Evolutionary conservation across 116 monocot genomes (phyloP), one percentile per base, ranked within the genome.

Genomic region (Trichopus zeylanicus): DNA sequence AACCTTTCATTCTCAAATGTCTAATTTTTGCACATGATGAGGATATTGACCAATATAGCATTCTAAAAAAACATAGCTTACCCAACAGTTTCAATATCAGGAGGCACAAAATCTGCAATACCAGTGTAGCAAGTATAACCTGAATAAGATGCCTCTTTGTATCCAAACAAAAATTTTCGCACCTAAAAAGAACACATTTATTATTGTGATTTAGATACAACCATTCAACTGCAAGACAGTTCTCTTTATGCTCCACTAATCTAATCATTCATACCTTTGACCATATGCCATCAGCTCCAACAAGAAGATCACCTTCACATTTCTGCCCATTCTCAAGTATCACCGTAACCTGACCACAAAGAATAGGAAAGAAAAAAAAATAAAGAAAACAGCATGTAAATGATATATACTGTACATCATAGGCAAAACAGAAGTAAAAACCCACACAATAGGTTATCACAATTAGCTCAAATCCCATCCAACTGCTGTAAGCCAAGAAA

Each of bases 101-200:
- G 72, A 48, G 98, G 98, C 47, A 98, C 92, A 83, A 83, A 98
- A 81, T 98, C 92, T 57, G 98, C 88, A 72, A 92, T 92, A 30
- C 92, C 98, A 65, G 92, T 91, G 73, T 98, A 98, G 69, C 98
- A 98, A 38, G 98, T 98, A 58, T 98, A 98, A 24, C 78, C 98
- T 22, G 98, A 77, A 75, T 98, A 98, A 35, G 82, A 75, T 26
- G 83, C 88, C 18, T 98, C 92, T n/a, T 69, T 62, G 46, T 48
- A 66, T 27, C 98, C 98, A 76, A 98, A 82, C 37, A 98, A 65
- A 21, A 73, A 54, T 72, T 71, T 80, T 19, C 98, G 63, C 38
- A 98, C 98, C 98, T 98, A 60, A 15, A 46, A 1, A 71, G 7
- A 16, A 67, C 29, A 10, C 34, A 42, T 16, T 42, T 42, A 42